A percentile compares a stretch with the other conserved stretches of the same genome.
These are phyloP conservation scores for Dryadomyces quercivorus DNA, from an alignment of 2,329 filamentous ascomycete genomes.

Conservation along the genomic window DNA sequence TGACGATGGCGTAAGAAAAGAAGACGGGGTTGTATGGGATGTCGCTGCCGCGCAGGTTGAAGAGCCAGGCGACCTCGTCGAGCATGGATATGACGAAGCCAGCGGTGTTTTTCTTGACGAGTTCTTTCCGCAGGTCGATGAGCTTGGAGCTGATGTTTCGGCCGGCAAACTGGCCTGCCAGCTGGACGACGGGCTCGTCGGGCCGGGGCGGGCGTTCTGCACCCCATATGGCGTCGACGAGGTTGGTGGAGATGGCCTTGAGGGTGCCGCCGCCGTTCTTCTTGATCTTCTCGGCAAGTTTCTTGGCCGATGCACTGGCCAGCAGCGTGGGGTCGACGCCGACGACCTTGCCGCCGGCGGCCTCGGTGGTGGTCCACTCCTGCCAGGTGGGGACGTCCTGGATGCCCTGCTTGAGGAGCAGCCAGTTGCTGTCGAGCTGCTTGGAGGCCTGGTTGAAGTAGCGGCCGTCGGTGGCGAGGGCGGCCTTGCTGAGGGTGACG, in stretches of 20 bases:
- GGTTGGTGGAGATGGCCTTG: conserved; percentile 63
- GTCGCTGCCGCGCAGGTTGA: conserved; percentile 88
- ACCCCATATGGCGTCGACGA: conserved; percentile 88
- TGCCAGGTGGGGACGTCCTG: conserved; percentile 95
- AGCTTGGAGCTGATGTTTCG: conserved; percentile 77
- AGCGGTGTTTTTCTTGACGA: conserved; percentile 77
- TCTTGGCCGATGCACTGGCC: conserved; percentile 49
- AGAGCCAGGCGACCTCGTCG: conserved; percentile 97
- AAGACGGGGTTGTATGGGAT: conserved; percentile 98
- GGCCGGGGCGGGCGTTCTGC: conserved; percentile 60
- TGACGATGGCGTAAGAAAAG: conserved; percentile 90
- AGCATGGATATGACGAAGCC: conserved; percentile 90
- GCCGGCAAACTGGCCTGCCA: conserved; percentile 63
- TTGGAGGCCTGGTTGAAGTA: conserved; percentile 96
- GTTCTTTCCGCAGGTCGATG: conserved; percentile 73
- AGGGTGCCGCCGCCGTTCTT: conserved; percentile 73
- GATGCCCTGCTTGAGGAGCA: conserved; percentile 80
- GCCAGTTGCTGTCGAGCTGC: conserved; percentile 87
- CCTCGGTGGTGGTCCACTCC: conserved; percentile 84
- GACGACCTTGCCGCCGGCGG: conserved; percentile 75
- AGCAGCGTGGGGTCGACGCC: conserved; percentile 85
- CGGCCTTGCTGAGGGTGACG: conserved; percentile 73
- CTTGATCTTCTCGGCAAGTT: conserved; percentile 74
- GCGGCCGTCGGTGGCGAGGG: conserved; percentile 84
- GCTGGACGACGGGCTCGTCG: conserved; percentile 60